Evolutionary conservation across 345 rosid species (phyloP).

Genomic region (Aquilaria sinensis): DNA sequence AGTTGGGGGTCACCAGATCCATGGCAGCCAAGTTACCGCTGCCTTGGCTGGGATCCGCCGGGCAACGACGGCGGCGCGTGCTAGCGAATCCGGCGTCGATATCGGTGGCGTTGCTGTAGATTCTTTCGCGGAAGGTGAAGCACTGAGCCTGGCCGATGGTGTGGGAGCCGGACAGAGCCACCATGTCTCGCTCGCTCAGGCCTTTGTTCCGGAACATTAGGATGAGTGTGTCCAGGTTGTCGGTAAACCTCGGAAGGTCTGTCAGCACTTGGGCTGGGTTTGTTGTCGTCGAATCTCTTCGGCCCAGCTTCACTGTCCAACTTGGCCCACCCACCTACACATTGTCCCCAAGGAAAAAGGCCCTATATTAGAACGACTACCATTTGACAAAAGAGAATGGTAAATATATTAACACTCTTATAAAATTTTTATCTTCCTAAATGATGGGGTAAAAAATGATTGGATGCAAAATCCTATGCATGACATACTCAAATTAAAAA

Average conservation of each 20-base stretch:
- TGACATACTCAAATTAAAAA: too few relatives aligned
- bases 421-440: too few relatives aligned
- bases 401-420: too few relatives aligned
- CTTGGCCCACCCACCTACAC: conserved; percentile 36
- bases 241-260: conserved; percentile 36
- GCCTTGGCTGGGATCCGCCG: conserved; percentile 10
- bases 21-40: conserved; percentile 28
- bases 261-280: conserved; percentile 25
- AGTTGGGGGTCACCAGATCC: conserved; percentile 47
- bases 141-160: conserved; percentile 58
- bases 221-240: conserved; percentile 31
- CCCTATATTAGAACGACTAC: too few relatives aligned
- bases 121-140: conserved; percentile 33
- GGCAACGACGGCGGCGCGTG: conserved; percentile 38
- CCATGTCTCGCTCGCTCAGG: conserved; percentile 47
- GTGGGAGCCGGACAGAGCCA: conserved; percentile 58
- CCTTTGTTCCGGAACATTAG: conserved; percentile 34
- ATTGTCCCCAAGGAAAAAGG: too few relatives aligned
- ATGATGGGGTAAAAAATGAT: too few relatives aligned
- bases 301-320: conserved; percentile 40
- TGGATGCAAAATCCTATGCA: too few relatives aligned
- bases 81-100: conserved; percentile 41
- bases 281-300: conserved; percentile 36
- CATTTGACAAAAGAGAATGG: too few relatives aligned
- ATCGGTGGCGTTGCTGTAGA: conserved; percentile 38